Base-by-base conservation (phyloP, 1,284 basidiomycete genomes). In the Schizophyllum commune region DNA sequence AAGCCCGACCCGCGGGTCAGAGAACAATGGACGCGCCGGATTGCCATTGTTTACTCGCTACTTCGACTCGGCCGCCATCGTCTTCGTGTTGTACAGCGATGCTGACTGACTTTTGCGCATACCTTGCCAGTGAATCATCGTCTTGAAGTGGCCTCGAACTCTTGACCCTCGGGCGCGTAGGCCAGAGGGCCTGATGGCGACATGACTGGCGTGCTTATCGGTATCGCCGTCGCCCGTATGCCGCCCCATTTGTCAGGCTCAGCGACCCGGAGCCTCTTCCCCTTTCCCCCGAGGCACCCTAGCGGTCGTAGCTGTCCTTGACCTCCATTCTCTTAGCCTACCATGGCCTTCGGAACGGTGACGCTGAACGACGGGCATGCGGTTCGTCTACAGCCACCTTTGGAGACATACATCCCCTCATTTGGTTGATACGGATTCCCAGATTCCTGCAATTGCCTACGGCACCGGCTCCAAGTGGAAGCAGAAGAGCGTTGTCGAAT, bases 371-470 rank as follows among this genome's bases (percentile, higher is more conserved):
- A 55, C 19, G 53, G 53, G 11, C 4, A 20, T 20, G 19, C 19
- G 53, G 53, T 55, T 2, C 27, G 53, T 55, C 19, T 15, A 11
- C 9, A 11, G 19, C 15, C 39, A 47, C 39, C 3, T 47, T 47
- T 2, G 3, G 39, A 17, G 9, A 47, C 39, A 8, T 2, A 11
- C 13, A 47, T 47, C 39, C 17, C 39, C 9, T 47, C 27, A 27
- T 27, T 27, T 5, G 5, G 4, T 47, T 11, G 4, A 32, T 5
- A 19, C 55, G 72, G 72, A 71, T 67, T 57, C 6, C n/a, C 55
- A 72, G 72, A 71, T 67, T 57, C 71, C 63, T 62, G 62, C 65
- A 32, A 70, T 71, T 51, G 69, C 69, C 4, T 71, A 65, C 58
- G 69, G 70, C 4, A 72, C 73, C 1, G 74, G 74, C 9, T 67